Percentiles rank a stretch among this genome's conserved stretches.
Conservation (phyloP, 108 stramenopile species). For the Craspedostauros australis region DNA sequence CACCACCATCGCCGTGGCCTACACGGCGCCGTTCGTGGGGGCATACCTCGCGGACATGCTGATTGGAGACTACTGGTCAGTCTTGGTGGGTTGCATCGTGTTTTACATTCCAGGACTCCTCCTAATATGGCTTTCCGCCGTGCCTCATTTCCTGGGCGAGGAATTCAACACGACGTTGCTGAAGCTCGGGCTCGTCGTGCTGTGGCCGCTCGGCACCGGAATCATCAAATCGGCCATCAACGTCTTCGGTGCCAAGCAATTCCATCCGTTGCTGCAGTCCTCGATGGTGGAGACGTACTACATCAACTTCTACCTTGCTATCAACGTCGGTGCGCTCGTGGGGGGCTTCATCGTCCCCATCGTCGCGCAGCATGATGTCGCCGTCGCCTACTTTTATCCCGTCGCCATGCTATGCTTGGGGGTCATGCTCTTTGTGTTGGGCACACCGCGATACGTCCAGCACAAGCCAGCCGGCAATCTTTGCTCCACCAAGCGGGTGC, state of each 20-base stretch:
- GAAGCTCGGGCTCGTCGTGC: conserved; percentile 40
- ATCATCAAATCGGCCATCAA: conserved; percentile 80
- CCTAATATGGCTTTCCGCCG: conserved; percentile 59
- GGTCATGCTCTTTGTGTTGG: conserved; percentile 50
- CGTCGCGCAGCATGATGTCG: conserved; percentile 63
- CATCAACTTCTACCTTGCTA: conserved; percentile 75
- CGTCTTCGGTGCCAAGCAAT: conserved; percentile 86
- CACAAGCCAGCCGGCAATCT: conserved; percentile 33
- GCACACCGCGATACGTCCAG: conserved; percentile 58
- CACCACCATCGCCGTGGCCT: conserved; percentile 75
- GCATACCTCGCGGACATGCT: conserved; percentile 69
- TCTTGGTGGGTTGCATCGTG: conserved; percentile 45
- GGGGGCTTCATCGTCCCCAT: conserved; percentile 74
- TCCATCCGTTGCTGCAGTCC: conserved; percentile 78
- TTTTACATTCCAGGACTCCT: conserved; percentile 76
- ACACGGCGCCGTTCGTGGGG: conserved; percentile 77
- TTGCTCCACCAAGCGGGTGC: conserved; percentile 5
- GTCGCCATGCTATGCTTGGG: conserved; percentile 57
- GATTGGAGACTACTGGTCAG: conserved; percentile 71
- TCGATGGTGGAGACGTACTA: conserved; percentile 74
- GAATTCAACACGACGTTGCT: conserved; percentile 50
- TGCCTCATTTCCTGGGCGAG: conserved; percentile 56
- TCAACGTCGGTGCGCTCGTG: conserved; percentile 80
- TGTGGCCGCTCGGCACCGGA: conserved; percentile 86
- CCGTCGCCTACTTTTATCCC: conserved; percentile 74